These are phyloP conservation scores for Bipolaris sorokiniana DNA, from an alignment of 2,329 filamentous ascomycete species.

Conservation along the genomic window DNA sequence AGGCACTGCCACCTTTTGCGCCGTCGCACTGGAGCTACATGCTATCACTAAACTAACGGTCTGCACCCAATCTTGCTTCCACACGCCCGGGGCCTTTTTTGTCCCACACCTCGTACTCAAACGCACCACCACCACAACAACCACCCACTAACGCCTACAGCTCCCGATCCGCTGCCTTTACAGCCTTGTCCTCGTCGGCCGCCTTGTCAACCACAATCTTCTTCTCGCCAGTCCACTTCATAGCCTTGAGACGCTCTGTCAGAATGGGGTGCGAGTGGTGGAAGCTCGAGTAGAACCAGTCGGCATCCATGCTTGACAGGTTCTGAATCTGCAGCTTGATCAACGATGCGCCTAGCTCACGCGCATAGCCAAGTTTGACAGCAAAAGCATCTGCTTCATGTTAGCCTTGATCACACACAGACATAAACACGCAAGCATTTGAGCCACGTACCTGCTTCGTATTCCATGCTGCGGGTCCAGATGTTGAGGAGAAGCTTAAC, in stretches of 20 bases:
- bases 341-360: slow-evolving; percentile 82
- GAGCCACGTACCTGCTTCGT: slow-evolving; percentile 73
- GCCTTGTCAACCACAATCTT: slow-evolving; percentile 59
- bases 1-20: background rate
- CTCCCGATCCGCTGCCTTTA: slow-evolving; percentile 77
- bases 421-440: background rate
- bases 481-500: slow-evolving; percentile 97
- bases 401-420: slow-evolving; percentile 24
- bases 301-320: slow-evolving; percentile 96
- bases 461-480: slow-evolving; percentile 92
- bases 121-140: background rate
- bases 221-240: slow-evolving; percentile 79
- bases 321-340: slow-evolving; percentile 99
- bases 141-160: slow-evolving; percentile 57
- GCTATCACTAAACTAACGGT: slow-evolving; percentile 2
- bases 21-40: slow-evolving; percentile 7
- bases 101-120: slow-evolving; percentile 1
- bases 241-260: slow-evolving; percentile 86
- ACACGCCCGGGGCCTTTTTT: slow-evolving; percentile 5
- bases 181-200: slow-evolving; percentile 63
- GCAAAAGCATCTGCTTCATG: slow-evolving; percentile 75
- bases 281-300: slow-evolving; percentile 98
- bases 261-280: slow-evolving; percentile 98
- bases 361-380: slow-evolving; percentile 78
- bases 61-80: slow-evolving; percentile 1